Base-by-base conservation (phyloP, 352 stramenopile species). In the Phytophthora aleatoria region DNA sequence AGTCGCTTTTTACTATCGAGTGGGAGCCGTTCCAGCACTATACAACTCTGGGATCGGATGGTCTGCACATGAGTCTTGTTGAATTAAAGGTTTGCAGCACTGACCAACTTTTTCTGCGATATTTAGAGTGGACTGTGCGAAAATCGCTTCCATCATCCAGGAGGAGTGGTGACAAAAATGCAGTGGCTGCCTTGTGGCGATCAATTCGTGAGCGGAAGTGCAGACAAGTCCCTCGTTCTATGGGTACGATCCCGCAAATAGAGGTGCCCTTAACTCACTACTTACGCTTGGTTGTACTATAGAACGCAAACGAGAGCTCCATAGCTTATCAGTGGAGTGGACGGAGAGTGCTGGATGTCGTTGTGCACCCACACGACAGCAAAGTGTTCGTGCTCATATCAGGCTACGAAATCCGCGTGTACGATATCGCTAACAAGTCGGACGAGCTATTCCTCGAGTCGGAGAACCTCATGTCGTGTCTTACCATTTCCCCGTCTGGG, bases 271-370 rank as follows among this genome's bases (percentile, higher is more conserved):
- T 7, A 50, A 20, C 35, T 39, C n/a, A 49, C 1, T 43, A 38
- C 35, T 61, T 39, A 67, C 33, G 8, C 28, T 7, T 39, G 3
- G 24, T 3, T 39, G 43, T 20, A 27, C 52, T 47, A 13, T 43
- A 92, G 83, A 89, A 89, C 56, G 64, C 69, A n/a, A 70, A 58
- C 6, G 78, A 85, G 44, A 64, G 67, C 0, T 81, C 74, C 27
- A 76, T 89, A 20, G 67, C 50, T 2, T 91, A 91, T 28, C 83
- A 91, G 36, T 94, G 85, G 85, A 77, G 78, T 44, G 83, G 82
- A 5, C 83, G 77, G 24, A 79, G 80, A 26, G 64, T 88, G 8
- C 56, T 94, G 16, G 81, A 92, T 42, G 61, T 89, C 20, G 78
- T 62, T 15, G 69, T 91, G n/a, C 77, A 90, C 52, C 78, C 76